phyloP scores from a whole-genome alignment of 2,329 filamentous ascomycete genomes.

The Apiospora koreana region DNA sequence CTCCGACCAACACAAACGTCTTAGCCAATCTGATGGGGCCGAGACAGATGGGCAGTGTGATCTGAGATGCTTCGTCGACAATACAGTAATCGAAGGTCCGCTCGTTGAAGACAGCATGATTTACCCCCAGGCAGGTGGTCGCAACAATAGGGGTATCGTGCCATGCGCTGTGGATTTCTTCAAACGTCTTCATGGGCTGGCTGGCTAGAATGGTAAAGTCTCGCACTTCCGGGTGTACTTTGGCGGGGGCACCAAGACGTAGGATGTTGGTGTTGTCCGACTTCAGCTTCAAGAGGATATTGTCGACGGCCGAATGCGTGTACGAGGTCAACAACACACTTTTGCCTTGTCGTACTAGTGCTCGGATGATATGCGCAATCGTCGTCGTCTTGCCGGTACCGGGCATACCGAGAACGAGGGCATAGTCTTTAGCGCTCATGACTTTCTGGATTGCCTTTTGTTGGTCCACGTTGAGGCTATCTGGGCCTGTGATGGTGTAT shows the following conservation, averaged over 20 bases:
- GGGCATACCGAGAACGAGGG: conserved; percentile 96
- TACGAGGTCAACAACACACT: conserved; percentile 93
- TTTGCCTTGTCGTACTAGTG: conserved; percentile 85
- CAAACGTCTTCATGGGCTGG: conserved; percentile 72
- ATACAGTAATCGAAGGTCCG: conserved; percentile 97
- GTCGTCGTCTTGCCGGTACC: conserved; percentile 98
- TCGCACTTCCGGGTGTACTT: conserved; percentile 85
- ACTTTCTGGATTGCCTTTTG: conserved; percentile 87
- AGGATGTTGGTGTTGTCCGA: conserved; percentile 76
- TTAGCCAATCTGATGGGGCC: conserved; percentile 91
- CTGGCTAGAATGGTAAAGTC: conserved; percentile 81
- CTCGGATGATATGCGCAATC: conserved; percentile 94
- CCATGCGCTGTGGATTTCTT: conserved; percentile 82
- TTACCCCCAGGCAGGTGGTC: conserved; percentile 91
- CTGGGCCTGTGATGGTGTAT: conserved; percentile 62
- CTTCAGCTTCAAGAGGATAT: conserved; percentile 90
- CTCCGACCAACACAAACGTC: conserved; percentile 92
- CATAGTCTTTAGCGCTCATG: conserved; percentile 93
- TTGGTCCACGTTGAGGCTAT: conserved; percentile 84
- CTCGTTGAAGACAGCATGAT: conserved; percentile 83
- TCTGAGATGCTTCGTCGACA: conserved; percentile 96
- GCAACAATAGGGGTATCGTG: conserved; percentile 87
- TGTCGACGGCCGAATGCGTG: conserved; percentile 97
- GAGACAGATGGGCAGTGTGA: conserved; percentile 91
- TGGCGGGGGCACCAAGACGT: conserved; percentile 80